These are phyloP conservation scores for Saksenaea oblongispora DNA, from an alignment of 371 early-diverging fungal genomes.

Conservation along the genomic window DNA sequence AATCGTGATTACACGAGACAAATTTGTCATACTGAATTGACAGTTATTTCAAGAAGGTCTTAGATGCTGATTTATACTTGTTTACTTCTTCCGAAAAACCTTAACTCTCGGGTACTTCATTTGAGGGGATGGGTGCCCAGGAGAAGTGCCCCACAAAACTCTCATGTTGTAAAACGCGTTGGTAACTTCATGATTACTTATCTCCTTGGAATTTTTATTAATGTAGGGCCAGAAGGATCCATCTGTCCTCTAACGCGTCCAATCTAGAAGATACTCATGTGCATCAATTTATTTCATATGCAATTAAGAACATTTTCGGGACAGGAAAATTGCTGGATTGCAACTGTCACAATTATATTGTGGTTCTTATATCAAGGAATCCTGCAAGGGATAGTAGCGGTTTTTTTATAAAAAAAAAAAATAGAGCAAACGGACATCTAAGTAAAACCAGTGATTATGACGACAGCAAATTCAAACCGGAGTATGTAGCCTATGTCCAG, in stretches of 20 bases:
- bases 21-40: too few relatives aligned
- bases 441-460: background rate
- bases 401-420: background rate
- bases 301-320: background rate
- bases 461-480: background rate
- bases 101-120: too few relatives aligned
- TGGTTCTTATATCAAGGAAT: background rate
- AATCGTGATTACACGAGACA: too few relatives aligned
- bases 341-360: background rate
- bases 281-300: background rate
- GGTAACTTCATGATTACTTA: too few relatives aligned
- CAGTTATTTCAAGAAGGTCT: too few relatives aligned
- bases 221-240: background rate
- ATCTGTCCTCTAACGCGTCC: background rate
- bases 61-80: too few relatives aligned
- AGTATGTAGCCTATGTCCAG: background rate
- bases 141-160: too few relatives aligned
- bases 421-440: background rate
- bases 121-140: too few relatives aligned
- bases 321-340: background rate
- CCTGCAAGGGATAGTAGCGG: background rate
- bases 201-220: background rate
- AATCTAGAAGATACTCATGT: background rate
- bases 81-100: too few relatives aligned
- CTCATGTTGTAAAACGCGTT: too few relatives aligned